Evolutionary conservation across 148 eudicot species (phyloP).

Genomic region (Heliamphora exappendiculata): DNA sequence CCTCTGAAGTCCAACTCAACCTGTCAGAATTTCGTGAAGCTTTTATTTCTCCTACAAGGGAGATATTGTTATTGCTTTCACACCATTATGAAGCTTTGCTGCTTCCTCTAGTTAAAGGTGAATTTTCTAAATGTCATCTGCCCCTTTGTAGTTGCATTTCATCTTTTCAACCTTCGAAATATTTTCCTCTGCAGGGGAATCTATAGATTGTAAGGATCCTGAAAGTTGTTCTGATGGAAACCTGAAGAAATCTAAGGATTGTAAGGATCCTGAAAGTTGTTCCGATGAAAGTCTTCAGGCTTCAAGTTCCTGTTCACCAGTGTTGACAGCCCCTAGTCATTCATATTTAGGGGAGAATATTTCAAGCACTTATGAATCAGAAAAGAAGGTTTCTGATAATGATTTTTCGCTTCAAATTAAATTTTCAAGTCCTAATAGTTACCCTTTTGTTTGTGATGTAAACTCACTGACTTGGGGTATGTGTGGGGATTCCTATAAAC

Average conservation of each 20-base stretch:
- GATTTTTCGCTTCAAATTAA: constrained; percentile 22
- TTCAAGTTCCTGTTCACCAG: constrained; percentile 26
- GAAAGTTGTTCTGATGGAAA: constrained; percentile 26
- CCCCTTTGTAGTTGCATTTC: background rate
- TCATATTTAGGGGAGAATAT: constrained; percentile 30
- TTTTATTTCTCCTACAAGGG: constrained; percentile 77
- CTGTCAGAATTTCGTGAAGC: constrained; percentile 68
- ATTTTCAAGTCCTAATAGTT: constrained; percentile 25
- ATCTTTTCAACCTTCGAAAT: background rate
- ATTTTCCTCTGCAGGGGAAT: constrained; percentile 33
- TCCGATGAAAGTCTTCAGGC: constrained; percentile 21
- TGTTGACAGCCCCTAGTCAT: constrained; percentile 21
- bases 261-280: constrained; percentile 23
- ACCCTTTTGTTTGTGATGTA: constrained; percentile 57
- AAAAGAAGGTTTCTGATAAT: constrained; percentile 25
- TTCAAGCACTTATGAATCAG: constrained; percentile 35
- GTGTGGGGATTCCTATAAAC: constrained; percentile 58
- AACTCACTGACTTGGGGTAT: constrained; percentile 81
- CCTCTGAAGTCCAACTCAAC: constrained; percentile 35
- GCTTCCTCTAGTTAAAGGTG: constrained; percentile 62
- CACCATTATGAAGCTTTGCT: constrained; percentile 56
- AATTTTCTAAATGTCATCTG: constrained; percentile 11
- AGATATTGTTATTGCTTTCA: constrained; percentile 60
- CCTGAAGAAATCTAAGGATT: no score
- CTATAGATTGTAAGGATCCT: constrained; percentile 19